phyloP scores from a whole-genome alignment of 352 stramenopile genomes.

The Phytophthora cajani region DNA sequence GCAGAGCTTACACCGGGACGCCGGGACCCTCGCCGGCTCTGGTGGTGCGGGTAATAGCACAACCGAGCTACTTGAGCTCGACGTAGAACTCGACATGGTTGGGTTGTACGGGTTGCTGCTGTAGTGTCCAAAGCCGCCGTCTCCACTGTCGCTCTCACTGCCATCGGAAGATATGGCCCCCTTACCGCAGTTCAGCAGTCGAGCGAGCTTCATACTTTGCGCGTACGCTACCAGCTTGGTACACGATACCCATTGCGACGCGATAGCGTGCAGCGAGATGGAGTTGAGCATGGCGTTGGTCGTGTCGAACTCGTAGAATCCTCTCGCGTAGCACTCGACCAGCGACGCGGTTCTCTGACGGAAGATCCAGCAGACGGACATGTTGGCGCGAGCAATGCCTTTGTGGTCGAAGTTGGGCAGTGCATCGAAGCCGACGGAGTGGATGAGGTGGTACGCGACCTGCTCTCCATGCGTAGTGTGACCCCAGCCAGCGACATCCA shows the following conservation, averaged over 20 bases:
- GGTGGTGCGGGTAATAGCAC: constrained; percentile 29
- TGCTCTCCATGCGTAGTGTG: constrained; percentile 30
- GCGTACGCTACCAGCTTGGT: constrained; percentile 41
- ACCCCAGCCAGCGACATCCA: constrained; percentile 43
- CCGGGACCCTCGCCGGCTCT: constrained; percentile 21
- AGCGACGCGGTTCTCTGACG: constrained; percentile 38
- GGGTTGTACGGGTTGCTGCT: constrained; percentile 21
- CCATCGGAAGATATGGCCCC: constrained; percentile 30
- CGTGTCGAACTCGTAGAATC: constrained; percentile 46
- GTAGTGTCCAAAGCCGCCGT: constrained; percentile 5
- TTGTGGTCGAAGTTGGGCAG: constrained; percentile 41
- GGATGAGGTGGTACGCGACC: constrained; percentile 44
- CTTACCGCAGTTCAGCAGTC: constrained; percentile 35
- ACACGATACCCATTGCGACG: constrained; percentile 39
- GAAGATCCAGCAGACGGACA: constrained; percentile 58
- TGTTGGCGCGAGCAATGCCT: constrained; percentile 42
- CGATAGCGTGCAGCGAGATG: constrained; percentile 41
- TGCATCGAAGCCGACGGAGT: constrained; percentile 46
- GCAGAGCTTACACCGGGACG: constrained; percentile 39
- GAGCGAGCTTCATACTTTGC: constrained; percentile 54
- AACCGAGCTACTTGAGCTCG: constrained; percentile 32
- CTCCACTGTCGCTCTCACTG: constrained; percentile 38
- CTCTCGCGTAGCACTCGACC: constrained; percentile 41
- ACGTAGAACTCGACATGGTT: constrained; percentile 41
- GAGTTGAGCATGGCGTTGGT: constrained; percentile 49